Conservation (phyloP, 495 filamentous ascomycete genomes). For the Pyrenula aspistea region DNA sequence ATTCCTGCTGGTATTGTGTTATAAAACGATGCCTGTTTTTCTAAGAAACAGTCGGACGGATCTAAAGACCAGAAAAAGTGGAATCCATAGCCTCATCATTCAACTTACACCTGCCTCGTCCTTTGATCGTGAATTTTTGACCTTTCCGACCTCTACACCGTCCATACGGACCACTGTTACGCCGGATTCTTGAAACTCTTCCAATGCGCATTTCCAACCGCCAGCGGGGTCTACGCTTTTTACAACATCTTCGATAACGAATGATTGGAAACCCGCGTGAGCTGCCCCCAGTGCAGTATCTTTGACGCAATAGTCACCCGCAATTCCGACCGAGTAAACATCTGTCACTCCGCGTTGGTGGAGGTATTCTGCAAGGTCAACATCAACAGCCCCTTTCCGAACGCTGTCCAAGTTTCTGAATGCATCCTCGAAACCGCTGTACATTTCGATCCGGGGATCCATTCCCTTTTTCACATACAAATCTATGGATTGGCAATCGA, state of each 20-base stretch:
- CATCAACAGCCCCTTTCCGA: slow-evolving; percentile 33
- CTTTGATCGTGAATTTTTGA: no score
- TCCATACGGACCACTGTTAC: slow-evolving; percentile 37
- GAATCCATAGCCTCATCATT: no score
- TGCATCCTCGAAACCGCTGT: slow-evolving; percentile 73
- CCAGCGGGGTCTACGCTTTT: slow-evolving; percentile 47
- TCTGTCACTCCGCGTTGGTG: slow-evolving; percentile 48
- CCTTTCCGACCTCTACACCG: slow-evolving; percentile 30
- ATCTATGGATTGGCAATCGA: slow-evolving; percentile 49
- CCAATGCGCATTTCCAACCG: slow-evolving; percentile 45
- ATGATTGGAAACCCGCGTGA: slow-evolving; percentile 63
- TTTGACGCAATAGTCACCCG: slow-evolving; percentile 83
- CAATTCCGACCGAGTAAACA: slow-evolving; percentile 75
- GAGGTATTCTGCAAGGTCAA: slow-evolving; percentile 47
- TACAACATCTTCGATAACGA: slow-evolving; percentile 67
- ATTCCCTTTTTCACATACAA: slow-evolving; percentile 65
- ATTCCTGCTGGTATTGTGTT: no score
- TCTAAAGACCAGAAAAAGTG: no score
- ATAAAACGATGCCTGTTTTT: no score
- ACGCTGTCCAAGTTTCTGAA: slow-evolving; percentile 41
- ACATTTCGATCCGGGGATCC: slow-evolving; percentile 72
- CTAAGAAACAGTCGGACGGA: no score
- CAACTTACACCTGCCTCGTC: no score
- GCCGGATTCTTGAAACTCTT: slow-evolving; percentile 40
- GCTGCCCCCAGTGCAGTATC: slow-evolving; percentile 65